Base-by-base conservation (phyloP, 306 rosid genomes). In the Arachis hypogaea region DNA sequence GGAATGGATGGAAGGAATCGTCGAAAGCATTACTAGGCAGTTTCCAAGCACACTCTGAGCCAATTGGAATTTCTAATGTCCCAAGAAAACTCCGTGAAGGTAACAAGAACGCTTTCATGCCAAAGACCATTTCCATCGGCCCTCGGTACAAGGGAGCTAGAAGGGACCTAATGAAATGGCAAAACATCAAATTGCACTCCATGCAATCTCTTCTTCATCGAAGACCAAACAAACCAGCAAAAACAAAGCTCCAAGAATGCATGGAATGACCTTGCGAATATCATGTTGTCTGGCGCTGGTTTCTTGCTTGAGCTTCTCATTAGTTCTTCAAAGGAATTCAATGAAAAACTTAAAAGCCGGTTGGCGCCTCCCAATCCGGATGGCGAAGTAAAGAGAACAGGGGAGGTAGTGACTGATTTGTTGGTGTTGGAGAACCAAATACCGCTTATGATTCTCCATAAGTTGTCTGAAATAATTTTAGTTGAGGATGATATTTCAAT, bases 291-390 rank as follows among this genome's bases (percentile, higher is more conserved):
- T 0, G 80, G 74, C 4, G 77, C 73, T 1, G 75, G 80, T 67
- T 80, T 80, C 42, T 3, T 75, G 28, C 43, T 80, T 3, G 80
- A 80, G 58, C 64, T 79, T 33, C 41, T 79, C 54, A 47, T 59
- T 5, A 7, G 47, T 6, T 4, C 3, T 44, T 11, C 58, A 7
- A 11, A 30, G 9, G 11, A 1, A 7, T 10, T 65, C 8, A 8
- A 46, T 22, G 9, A 4, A 3, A 1, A 45, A 22, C 16, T 66
- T 10, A 7, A 3, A 2, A 47, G 71, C 44, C 58, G n/a, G 0
- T 10, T 11, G 18, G 4, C 5, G 0, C 1, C 4, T 3, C 12
- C 58, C 7, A 7, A 7, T 5, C 58, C 57, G 0, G 43, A 28
- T 11, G 5, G 10, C 2, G 28, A 38, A 38, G 46, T 40, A 4